These are phyloP conservation scores for Poa annua DNA, from an alignment of 176 grass and related monocot genomes.

Conservation along the genomic window DNA sequence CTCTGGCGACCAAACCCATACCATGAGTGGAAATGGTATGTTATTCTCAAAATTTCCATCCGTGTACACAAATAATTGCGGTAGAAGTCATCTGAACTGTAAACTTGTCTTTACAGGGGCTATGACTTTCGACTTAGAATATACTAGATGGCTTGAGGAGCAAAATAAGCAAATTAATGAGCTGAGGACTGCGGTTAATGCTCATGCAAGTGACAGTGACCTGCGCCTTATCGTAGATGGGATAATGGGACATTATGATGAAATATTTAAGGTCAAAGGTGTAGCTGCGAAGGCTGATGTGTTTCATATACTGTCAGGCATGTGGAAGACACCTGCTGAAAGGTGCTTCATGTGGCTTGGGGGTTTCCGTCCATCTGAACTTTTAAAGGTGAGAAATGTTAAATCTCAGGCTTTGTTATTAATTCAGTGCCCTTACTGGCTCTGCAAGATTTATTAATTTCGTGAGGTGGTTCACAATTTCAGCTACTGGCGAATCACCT, in stretches of 20 bases:
- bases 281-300: constrained; percentile 61
- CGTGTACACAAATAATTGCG: neutral
- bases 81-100: constrained; percentile 22
- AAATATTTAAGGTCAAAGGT: constrained; percentile 61
- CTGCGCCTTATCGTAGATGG: constrained; percentile 59
- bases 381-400: constrained; percentile 48
- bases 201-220: constrained; percentile 70
- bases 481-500: constrained; percentile 61
- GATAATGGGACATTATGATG: constrained; percentile 65
- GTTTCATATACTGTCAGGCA: constrained; percentile 71
- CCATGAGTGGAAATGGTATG: constrained; percentile 67
- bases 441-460: constrained; percentile 32
- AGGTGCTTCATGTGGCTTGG: constrained; percentile 69
- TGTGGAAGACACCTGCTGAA: constrained; percentile 69
- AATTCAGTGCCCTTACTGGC: neutral
- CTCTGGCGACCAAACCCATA: constrained; percentile 73
- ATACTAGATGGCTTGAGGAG: constrained; percentile 65
- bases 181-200: constrained; percentile 63
- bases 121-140: constrained; percentile 60
- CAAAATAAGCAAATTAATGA: constrained; percentile 67
- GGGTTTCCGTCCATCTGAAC: constrained; percentile 64
- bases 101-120: constrained; percentile 46
- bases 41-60: constrained; percentile 1
- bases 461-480: neutral
- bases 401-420: constrained; percentile 17